A percentile compares a stretch with the other conserved stretches of the same genome.
phyloP scores from a whole-genome alignment of 352 stramenopile genomes.

The Globisporangium spiculum region DNA sequence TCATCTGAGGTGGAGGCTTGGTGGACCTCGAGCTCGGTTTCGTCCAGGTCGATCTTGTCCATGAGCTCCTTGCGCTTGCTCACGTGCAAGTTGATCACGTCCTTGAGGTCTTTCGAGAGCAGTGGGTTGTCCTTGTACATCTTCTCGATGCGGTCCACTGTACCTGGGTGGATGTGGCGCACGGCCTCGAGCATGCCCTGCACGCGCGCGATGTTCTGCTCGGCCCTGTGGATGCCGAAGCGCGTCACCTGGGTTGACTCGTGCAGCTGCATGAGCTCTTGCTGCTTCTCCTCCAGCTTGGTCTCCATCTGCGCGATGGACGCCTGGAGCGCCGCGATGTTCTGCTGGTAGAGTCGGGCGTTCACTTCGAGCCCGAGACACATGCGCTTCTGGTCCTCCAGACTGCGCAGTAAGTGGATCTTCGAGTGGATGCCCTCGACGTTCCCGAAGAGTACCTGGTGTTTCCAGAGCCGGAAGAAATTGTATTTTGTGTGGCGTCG shows the following conservation, averaged over 20 bases:
- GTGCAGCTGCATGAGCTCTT: constrained; percentile 58
- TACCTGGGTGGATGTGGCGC: constrained; percentile 62
- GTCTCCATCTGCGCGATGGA: constrained; percentile 54
- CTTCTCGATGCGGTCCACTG: constrained; percentile 59
- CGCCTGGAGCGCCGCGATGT: constrained; percentile 54
- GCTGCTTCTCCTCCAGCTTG: constrained; percentile 61
- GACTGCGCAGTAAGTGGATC: constrained; percentile 50
- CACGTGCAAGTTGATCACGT: constrained; percentile 51
- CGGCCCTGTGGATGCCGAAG: constrained; percentile 66
- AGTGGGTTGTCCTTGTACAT: constrained; percentile 66
- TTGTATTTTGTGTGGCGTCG: constrained; percentile 67
- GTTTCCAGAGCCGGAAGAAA: constrained; percentile 82
- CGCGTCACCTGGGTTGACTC: constrained; percentile 58
- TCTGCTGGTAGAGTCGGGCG: constrained; percentile 51
- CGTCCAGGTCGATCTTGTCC: constrained; percentile 51
- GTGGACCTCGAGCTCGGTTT: constrained; percentile 55
- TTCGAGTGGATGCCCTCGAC: constrained; percentile 69
- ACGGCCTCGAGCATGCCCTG: constrained; percentile 75
- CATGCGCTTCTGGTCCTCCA: constrained; percentile 80
- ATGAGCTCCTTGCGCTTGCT: constrained; percentile 47
- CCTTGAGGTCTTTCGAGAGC: constrained; percentile 59
- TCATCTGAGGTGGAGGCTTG: constrained; percentile 16
- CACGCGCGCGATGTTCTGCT: constrained; percentile 68
- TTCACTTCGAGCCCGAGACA: constrained; percentile 65
- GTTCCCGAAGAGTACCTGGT: constrained; percentile 69